These are phyloP conservation scores for Catenaria anguillulae DNA, from an alignment of 371 early-diverging fungal genomes.

Conservation along the genomic window DNA sequence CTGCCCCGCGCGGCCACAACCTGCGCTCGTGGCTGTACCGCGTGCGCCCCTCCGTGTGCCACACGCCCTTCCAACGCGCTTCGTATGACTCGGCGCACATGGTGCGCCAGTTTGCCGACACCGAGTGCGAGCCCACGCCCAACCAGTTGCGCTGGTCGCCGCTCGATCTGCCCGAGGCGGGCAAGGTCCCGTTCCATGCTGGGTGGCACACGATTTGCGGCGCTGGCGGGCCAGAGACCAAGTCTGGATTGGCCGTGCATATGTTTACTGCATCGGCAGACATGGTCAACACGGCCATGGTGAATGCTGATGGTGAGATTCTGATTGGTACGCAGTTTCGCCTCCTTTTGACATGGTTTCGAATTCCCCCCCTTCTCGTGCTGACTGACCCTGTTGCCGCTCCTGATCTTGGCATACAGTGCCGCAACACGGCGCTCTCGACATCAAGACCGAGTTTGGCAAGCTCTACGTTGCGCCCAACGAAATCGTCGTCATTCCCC, in stretches of 20 bases:
- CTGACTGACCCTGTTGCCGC: neutral
- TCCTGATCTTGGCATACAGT: slow-evolving; percentile 39
- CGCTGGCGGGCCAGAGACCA: slow-evolving; percentile 67
- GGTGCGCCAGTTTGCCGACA: slow-evolving; percentile 38
- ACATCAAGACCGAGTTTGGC: slow-evolving; percentile 88
- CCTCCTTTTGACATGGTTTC: neutral
- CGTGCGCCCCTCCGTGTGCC: slow-evolving; percentile 82
- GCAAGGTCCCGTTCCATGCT: slow-evolving; percentile 56
- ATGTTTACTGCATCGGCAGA: slow-evolving; percentile 58
- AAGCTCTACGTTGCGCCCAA: slow-evolving; percentile 64
- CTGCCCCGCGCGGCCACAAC: slow-evolving; percentile 70
- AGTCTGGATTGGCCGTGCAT: slow-evolving; percentile 69
- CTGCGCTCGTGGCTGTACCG: slow-evolving; percentile 83
- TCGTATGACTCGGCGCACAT: slow-evolving; percentile 20
- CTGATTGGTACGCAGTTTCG: slow-evolving; percentile 49
- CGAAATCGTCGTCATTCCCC: slow-evolving; percentile 85
- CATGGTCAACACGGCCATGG: slow-evolving; percentile 67
- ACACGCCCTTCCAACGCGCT: slow-evolving; percentile 48
- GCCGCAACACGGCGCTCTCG: slow-evolving; percentile 80
- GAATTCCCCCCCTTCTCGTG: neutral
- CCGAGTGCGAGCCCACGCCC: slow-evolving; percentile 43
- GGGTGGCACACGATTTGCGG: slow-evolving; percentile 75
- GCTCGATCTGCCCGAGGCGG: slow-evolving; percentile 47
- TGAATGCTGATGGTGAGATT: slow-evolving; percentile 83
- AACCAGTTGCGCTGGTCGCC: slow-evolving; percentile 90